Base-by-base conservation (phyloP, 106 monocot species). In the Vanilla planifolia region DNA sequence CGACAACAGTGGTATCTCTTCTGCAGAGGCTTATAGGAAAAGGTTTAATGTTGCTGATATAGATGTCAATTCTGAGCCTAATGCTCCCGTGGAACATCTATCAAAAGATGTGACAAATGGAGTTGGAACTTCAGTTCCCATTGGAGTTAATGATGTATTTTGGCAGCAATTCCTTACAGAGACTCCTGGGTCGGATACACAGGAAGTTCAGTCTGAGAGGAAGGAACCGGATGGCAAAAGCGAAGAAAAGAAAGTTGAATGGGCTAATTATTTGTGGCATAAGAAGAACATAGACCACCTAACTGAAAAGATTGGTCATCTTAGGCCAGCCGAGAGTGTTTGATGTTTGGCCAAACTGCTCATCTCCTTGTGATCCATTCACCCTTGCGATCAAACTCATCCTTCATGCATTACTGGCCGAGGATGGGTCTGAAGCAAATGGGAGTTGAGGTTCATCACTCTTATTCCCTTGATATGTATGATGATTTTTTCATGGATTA, bases 141-240 rank as follows among this genome's bases (percentile, higher is more conserved):
- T 53, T 40, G 78, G 84, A 23, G 72, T 27, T 23, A 92, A 92
- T 57, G 92, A 92, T 73, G 52, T 86, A 3, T 92, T 92, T 41
- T 83, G 86, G 92, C 80, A 86, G 70, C 86, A 83, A 55, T 92
- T 87, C 32, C 72, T 92, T 37, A 83, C 75, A 6, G 83, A 87
- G 29, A 75, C 77, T 23, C 85, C 82, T 29, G 73, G 63, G 22
- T 44, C 67, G 3, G 85, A 74, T 2, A 59, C 21, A 16, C 85
- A 80, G 33, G 77, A 78, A 61, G 71, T 59, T 39, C 79, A 86
- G 33, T 82, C 83, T 28, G 73, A 83, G 61, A 82, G 78, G 67
- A 63, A 61, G 48, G 79, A 85, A 48, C 7, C 36, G 42, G 20
- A 61, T 26, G 64, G 71, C 52, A 56, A 30, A 53, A 56, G 33